These are phyloP conservation scores for Panellus pusillus DNA, from an alignment of 768 basidiomycete genomes.

Conservation along the genomic window DNA sequence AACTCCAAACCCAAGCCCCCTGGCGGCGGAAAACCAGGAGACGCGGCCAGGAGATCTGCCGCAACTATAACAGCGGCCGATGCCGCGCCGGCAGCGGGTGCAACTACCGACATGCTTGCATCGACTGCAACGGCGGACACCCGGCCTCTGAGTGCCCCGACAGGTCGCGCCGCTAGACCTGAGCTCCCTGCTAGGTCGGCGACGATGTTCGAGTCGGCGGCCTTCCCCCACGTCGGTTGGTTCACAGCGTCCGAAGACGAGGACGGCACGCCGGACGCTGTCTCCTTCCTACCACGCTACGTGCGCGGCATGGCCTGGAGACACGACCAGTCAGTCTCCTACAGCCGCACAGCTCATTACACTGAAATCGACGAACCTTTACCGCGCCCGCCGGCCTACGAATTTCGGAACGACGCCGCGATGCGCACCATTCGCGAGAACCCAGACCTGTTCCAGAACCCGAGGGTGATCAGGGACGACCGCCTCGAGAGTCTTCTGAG, in stretches of 20 bases:
- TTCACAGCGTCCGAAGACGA: neutral
- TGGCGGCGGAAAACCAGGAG: neutral
- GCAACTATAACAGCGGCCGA: neutral
- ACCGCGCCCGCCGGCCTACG: neutral
- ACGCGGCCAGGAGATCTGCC: neutral
- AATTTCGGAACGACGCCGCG: neutral
- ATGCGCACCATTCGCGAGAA: neutral
- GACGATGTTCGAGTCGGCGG: neutral
- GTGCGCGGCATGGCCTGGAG: neutral
- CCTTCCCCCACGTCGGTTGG: neutral
- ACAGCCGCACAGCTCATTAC: neutral
- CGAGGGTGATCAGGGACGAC: slow-evolving; percentile 27
- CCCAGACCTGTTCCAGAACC: slow-evolving; percentile 23
- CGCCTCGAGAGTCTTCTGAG: slow-evolving; percentile 20
- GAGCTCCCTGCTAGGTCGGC: no score
- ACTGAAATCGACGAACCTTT: neutral
- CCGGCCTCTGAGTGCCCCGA: neutral
- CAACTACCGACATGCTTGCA: neutral
- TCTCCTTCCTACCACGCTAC: neutral
- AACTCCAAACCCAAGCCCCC: neutral
- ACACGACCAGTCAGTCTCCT: neutral
- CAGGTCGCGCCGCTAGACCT: neutral
- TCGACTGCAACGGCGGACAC: neutral
- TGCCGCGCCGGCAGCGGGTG: neutral
- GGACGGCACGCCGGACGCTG: neutral